These are phyloP conservation scores for Filosporella fistucella DNA, from an alignment of 495 filamentous ascomycete genomes.

Conservation along the genomic window DNA sequence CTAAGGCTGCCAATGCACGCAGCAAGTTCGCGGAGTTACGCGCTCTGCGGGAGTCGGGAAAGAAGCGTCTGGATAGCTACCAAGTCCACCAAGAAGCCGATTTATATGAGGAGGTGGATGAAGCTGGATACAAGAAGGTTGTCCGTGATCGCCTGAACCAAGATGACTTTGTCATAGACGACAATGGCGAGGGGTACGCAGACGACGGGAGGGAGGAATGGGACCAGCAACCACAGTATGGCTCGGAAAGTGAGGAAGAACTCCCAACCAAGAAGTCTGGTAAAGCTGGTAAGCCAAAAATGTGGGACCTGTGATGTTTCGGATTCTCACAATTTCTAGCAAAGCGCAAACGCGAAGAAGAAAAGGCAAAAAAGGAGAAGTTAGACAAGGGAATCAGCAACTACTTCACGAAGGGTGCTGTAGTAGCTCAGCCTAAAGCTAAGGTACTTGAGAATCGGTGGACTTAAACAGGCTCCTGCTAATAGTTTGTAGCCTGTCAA, in stretches of 20 bases:
- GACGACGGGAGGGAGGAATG: conserved; percentile 98
- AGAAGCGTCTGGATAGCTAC: conserved; percentile 86
- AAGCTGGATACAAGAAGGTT: conserved; percentile 94
- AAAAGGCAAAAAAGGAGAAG: conserved; percentile 77
- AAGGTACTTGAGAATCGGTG: conserved; percentile 54
- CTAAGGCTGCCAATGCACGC: conserved; percentile 42
- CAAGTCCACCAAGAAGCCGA: conserved; percentile 78
- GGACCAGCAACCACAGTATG: conserved; percentile 65
- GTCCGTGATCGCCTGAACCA: conserved; percentile 83
- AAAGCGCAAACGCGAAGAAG: conserved; percentile 88
- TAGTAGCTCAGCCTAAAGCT: conserved; percentile 63
- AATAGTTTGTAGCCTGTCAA: conserved; percentile 37
- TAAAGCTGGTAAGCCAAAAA: conserved; percentile 41
- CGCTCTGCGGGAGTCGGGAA: conserved; percentile 81
- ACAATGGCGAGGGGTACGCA: conserved; percentile 89
- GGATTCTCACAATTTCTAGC: conserved; percentile 34
- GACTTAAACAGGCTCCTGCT: background rate
- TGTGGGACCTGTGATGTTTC: too few relatives aligned
- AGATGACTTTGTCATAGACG: conserved; percentile 96
- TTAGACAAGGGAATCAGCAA: conserved; percentile 88
- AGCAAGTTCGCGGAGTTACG: conserved; percentile 70
- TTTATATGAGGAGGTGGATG: conserved; percentile 94
- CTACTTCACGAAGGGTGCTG: conserved; percentile 78
- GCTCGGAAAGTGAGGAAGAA: conserved; percentile 71
- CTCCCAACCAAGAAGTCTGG: conserved; percentile 52